Evolutionary conservation across 164 flowering plant genomes (phyloP), one percentile per base, ranked within the genome.

Genomic region (Protea cynaroides): DNA sequence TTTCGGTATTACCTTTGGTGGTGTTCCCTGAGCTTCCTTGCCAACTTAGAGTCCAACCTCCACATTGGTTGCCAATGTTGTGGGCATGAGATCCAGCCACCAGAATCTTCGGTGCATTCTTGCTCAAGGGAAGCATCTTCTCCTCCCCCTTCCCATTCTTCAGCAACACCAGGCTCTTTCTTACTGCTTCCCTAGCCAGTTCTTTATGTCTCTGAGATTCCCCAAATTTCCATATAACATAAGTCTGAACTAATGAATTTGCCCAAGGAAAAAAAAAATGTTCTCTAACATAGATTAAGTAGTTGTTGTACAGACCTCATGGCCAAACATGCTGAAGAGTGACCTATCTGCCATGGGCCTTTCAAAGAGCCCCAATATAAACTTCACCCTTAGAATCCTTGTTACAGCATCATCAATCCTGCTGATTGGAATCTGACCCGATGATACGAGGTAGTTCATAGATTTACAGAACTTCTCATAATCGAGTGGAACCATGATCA

Each of bases 381-480:
- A 79, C 59, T 79, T 79, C 50, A 79, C 80, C 50, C 69, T 62
- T 23, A 76, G 58, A 10, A 76, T 79, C 61, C 82, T 66, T 29
- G 55, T 64, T 14, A 78, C 81, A 0, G 81, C 81, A 52, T 78
- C 79, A n/a, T 78, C 71, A 19, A 75, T 78, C 51, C 82, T 38
- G 2, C 25, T 21, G 51, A 69, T 50, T 7, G 79, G 65, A 18
- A 79, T 58, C 8, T 64, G 23, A 1, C 73, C 72, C 1, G 69
- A 56, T 9, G 58, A 15, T 7, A 76, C 76, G 18, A 68, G 73
- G 10, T 50, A 47, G 14, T 57, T 69, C 22, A 76, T 44, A 22
- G 62, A 70, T 7, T 22, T 25, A 12, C 73, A 59, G 70, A 71
- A 75, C 24, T 25, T 53, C 22, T 49, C 21, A 54, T 65, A 79